These are phyloP conservation scores for Solanum dulcamara DNA, from an alignment of 257 asterid species.

Conservation along the genomic window DNA sequence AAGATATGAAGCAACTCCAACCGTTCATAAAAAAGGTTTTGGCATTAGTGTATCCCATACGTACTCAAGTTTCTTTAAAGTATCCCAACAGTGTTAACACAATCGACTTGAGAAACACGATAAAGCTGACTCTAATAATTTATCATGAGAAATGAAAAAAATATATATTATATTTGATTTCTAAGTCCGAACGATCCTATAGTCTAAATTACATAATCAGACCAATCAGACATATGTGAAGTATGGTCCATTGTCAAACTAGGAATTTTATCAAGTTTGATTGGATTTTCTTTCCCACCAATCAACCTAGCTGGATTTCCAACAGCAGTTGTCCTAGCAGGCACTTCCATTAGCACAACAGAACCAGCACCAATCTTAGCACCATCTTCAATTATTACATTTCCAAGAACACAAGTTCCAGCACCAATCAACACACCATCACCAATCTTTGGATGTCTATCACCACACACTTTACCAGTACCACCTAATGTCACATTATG, in stretches of 20 bases:
- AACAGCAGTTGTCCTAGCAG: conserved; percentile 78
- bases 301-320: conserved; percentile 84
- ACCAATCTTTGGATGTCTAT: conserved; percentile 80
- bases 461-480: conserved; percentile 73
- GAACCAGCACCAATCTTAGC: conserved; percentile 95
- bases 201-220: conserved; percentile 63
- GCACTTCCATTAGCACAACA: conserved; percentile 68
- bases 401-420: conserved; percentile 84
- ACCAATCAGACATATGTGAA: conserved; percentile 57
- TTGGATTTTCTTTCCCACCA: conserved; percentile 81
- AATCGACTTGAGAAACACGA: neutral
- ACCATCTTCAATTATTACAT: conserved; percentile 66
- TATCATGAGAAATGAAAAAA: neutral
- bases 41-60: neutral
- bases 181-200: neutral
- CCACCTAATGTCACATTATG: conserved; percentile 93
- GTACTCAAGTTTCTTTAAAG: neutral
- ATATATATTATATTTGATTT: neutral
- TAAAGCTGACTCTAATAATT: neutral
- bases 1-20: neutral
- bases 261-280: conserved; percentile 53
- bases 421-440: conserved; percentile 90
- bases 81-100: neutral
- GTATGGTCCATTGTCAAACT: conserved; percentile 87
- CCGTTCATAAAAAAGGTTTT: neutral